Evolutionary conservation across 192 early-diverging fungal species (phyloP).

Genomic region (Dispira simplex): DNA sequence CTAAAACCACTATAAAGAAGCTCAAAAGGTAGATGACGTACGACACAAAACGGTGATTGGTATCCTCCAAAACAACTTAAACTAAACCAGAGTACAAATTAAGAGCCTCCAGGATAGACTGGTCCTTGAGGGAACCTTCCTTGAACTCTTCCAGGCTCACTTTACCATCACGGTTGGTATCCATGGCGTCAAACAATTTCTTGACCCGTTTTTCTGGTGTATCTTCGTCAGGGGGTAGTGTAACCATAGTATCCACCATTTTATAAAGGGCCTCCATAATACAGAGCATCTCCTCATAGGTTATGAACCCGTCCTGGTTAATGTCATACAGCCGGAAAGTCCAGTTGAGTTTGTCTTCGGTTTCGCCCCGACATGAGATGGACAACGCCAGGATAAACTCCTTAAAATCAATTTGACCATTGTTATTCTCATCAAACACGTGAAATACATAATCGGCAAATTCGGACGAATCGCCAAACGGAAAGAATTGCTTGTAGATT

Average conservation of each 20-base stretch:
- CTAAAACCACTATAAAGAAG: conserved; percentile 21
- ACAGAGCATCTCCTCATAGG: conserved; percentile 73
- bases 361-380: conserved; percentile 61
- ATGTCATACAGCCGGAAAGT: conserved; percentile 86
- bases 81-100: conserved; percentile 77
- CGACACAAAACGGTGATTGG: too few relatives aligned
- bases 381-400: conserved; percentile 83
- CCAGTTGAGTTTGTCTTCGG: conserved; percentile 80
- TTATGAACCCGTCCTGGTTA: conserved; percentile 75
- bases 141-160: conserved; percentile 77
- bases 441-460: conserved; percentile 88
- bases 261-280: conserved; percentile 93
- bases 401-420: conserved; percentile 79
- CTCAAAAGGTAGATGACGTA: conserved; percentile 9
- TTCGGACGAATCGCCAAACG: conserved; percentile 82
- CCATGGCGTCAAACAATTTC: conserved; percentile 86
- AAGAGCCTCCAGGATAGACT: conserved; percentile 73
- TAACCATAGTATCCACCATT: conserved; percentile 85
- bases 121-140: conserved; percentile 76
- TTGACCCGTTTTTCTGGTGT: conserved; percentile 80
- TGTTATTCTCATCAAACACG: conserved; percentile 82
- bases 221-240: conserved; percentile 79
- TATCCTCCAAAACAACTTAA: conserved; percentile 14
- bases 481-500: conserved; percentile 93
- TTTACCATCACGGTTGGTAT: conserved; percentile 68